phyloP scores from a whole-genome alignment of 148 eudicot genomes.

The Amaranthus palmeri region DNA sequence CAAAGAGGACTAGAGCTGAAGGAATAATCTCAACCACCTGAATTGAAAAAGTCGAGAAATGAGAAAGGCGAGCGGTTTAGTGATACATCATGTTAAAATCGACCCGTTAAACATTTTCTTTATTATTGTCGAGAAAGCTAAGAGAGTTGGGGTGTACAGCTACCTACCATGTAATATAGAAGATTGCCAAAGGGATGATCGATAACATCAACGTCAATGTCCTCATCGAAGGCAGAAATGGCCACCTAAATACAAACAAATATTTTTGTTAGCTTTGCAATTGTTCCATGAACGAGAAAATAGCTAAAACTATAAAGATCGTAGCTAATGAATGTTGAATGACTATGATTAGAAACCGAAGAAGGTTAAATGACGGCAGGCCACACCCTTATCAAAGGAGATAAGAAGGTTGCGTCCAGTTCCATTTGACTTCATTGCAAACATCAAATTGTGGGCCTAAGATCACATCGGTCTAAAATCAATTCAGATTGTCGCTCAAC shows the following conservation, averaged over 20 bases:
- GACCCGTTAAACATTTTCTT: too few relatives aligned
- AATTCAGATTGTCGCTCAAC: too few relatives aligned
- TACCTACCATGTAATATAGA: constrained; percentile 44
- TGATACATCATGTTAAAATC: too few relatives aligned
- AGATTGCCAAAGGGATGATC: constrained; percentile 47
- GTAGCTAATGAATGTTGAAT: too few relatives aligned
- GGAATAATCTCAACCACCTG: constrained; percentile 62
- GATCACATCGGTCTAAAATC: too few relatives aligned
- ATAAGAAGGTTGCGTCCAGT: too few relatives aligned
- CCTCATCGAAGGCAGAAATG: constrained; percentile 39
- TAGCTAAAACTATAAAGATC: neutral
- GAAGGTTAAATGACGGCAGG: too few relatives aligned
- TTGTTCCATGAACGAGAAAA: neutral
- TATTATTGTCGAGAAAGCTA: neutral
- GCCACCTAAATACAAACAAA: constrained; percentile 29
- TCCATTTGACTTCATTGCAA: too few relatives aligned
- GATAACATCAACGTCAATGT: constrained; percentile 48
- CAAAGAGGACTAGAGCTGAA: constrained; percentile 55
- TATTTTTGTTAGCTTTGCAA: neutral
- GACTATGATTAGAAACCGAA: too few relatives aligned
- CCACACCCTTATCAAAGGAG: too few relatives aligned
- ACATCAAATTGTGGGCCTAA: too few relatives aligned
- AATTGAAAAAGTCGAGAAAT: neutral
- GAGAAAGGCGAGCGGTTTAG: neutral
- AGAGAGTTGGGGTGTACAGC: neutral